Percentiles rank a stretch among this genome's conserved stretches.
Conservation (phyloP, 2,329 filamentous ascomycete species). For the Diaporthe longicolla region DNA sequence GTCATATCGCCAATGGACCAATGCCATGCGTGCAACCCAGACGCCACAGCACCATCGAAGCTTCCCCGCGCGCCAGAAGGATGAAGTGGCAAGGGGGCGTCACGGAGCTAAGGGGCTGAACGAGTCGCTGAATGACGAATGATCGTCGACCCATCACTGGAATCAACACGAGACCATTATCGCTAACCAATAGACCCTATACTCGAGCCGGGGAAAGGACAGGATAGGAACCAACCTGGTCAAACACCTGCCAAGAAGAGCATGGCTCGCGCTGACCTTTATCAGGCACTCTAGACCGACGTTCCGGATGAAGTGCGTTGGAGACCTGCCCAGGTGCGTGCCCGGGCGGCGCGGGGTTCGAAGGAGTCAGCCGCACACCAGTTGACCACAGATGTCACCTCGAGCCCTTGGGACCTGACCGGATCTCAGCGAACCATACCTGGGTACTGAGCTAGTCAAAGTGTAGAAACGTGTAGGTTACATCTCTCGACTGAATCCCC, state of each 20-base stretch:
- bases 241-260: slow-evolving; percentile 32
- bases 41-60: slow-evolving; percentile 12
- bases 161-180: slow-evolving; percentile 17
- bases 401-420: background rate
- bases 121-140: slow-evolving; percentile 27
- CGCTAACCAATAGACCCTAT: slow-evolving; percentile 2
- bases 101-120: background rate
- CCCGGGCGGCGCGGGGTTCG: slow-evolving; percentile 1
- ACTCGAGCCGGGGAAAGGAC: background rate
- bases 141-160: background rate
- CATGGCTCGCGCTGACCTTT: slow-evolving; percentile 28
- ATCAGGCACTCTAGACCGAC: slow-evolving; percentile 1
- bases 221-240: slow-evolving; percentile 4
- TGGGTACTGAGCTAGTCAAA: background rate
- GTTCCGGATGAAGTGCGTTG: background rate
- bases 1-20: slow-evolving; percentile 21
- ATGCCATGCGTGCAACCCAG: background rate
- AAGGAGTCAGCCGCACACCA: background rate
- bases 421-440: background rate
- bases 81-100: background rate
- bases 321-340: background rate
- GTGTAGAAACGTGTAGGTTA: no score
- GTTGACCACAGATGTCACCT: background rate
- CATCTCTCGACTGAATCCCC: no score
- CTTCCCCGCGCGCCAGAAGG: slow-evolving; percentile 19